Base-by-base conservation (phyloP, 352 stramenopile genomes). In the Albugo candida region DNA sequence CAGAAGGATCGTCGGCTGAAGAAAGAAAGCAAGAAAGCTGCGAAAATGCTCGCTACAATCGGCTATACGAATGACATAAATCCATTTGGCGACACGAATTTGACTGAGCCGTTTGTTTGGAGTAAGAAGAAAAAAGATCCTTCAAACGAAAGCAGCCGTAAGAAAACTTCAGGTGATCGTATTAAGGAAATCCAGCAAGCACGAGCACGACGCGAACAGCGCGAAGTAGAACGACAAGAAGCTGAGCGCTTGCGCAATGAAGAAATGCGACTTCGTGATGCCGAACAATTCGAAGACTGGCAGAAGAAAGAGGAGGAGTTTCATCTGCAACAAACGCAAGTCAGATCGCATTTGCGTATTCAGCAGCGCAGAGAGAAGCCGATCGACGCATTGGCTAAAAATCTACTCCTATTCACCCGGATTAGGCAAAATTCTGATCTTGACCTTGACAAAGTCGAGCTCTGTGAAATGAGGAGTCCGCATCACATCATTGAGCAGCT, bases 51-150 rank as follows among this genome's bases (percentile, higher is more conserved):
- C 20, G 63, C 72, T 36, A 63, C 61, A 24, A 74, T 98, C 57
- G 93, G 94, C 35, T 99, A 99, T 65, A 95, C 93, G n/a, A 94
- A 97, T 61, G 93, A 99, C 16, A 83, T 94, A 38, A 99, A 99
- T 64, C 95, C 95, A 41, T 99, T 99, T 50, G 89, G 94, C 17
- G 95, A 99, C 67, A 82, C 91, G 16, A 97, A 97, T 56, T 65
- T 99, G 39, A 89, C 91, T 47, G 75, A 97, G 56, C 88, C 82
- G 10, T 99, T 99, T 59, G 84, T 95, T 4, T 99, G 95, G 94
- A 82, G 82, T 48, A 98, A 98, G 58, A 98, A 97, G 60, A 52
- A 13, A 18, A 67, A 56, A 43, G 67, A 58, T 41, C 51, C 39
- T 16, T 63, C 61, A 11, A 69, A 60, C 41, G 58, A 60, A 13